Percentiles rank a stretch among this genome's conserved stretches.
These are phyloP conservation scores for Prunus davidiana DNA, from an alignment of 306 rosid genomes.

Conservation along the genomic window DNA sequence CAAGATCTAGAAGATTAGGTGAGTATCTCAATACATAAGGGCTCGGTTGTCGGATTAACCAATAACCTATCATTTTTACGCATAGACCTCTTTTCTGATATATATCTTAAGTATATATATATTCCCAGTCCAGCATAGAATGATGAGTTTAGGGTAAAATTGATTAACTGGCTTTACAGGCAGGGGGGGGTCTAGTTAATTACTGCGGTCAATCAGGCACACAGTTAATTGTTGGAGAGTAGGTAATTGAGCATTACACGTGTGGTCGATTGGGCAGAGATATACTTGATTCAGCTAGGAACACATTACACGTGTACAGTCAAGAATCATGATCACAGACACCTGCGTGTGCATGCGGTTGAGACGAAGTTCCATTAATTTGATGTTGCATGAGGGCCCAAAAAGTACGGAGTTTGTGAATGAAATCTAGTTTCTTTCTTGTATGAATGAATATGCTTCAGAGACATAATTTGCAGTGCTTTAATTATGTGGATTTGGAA, in stretches of 20 bases:
- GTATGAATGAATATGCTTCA: not conserved
- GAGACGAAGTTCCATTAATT: not conserved
- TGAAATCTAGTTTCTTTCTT: not conserved
- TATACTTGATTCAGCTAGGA: slow-evolving; percentile 5
- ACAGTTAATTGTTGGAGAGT: not conserved
- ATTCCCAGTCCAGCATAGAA: not conserved
- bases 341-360: slow-evolving; percentile 8
- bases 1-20: too few species aligned
- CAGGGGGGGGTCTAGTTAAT: not conserved
- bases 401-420: not conserved
- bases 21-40: too few species aligned
- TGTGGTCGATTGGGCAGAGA: not conserved
- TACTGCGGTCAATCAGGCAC: slow-evolving; percentile 8
- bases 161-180: too few species aligned
- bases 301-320: not conserved
- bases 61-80: too few species aligned
- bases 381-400: slow-evolving; percentile 10
- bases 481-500: slow-evolving; percentile 12
- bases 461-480: slow-evolving; percentile 17
- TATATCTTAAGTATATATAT: too few species aligned
- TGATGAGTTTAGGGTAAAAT: slow-evolving; percentile 3
- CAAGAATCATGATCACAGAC: slow-evolving; percentile 4
- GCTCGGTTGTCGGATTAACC: too few species aligned
- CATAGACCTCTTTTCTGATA: too few species aligned
- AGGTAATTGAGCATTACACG: slow-evolving; percentile 9